These are phyloP conservation scores for Gossypioides kirkii DNA, from an alignment of 345 rosid genomes.

Conservation along the genomic window DNA sequence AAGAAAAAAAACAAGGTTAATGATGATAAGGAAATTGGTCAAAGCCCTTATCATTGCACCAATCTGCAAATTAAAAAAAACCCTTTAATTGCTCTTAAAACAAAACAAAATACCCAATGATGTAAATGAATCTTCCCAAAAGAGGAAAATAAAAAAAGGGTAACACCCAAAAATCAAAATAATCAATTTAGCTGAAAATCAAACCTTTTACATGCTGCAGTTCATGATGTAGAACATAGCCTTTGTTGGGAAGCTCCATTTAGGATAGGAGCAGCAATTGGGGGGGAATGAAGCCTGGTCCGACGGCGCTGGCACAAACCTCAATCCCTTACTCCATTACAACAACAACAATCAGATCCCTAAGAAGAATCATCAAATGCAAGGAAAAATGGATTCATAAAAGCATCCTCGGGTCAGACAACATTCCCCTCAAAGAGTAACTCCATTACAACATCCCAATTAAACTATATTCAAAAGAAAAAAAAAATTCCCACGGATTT, in stretches of 20 bases:
- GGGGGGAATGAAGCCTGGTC: slow-evolving; percentile 99
- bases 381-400: slow-evolving; percentile 14
- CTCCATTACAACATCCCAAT: slow-evolving; percentile 21
- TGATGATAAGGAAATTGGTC: slow-evolving; percentile 45
- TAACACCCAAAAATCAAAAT: neutral
- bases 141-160: neutral
- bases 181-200: neutral
- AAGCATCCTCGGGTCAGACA: slow-evolving; percentile 93
- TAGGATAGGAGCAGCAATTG: slow-evolving; percentile 60
- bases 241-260: neutral
- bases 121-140: slow-evolving; percentile 1
- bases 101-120: slow-evolving; percentile 7
- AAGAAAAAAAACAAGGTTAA: slow-evolving; percentile 30
- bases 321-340: neutral
- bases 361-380: neutral
- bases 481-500: neutral
- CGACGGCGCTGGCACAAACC: slow-evolving; percentile 53
- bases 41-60: slow-evolving; percentile 57
- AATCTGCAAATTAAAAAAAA: slow-evolving; percentile 39
- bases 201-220: slow-evolving; percentile 30
- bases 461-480: slow-evolving; percentile 3
- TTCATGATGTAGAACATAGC: neutral
- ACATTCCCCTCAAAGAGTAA: slow-evolving; percentile 81
- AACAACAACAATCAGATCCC: neutral
- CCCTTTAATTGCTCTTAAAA: slow-evolving; percentile 20